phyloP scores from a whole-genome alignment of 352 stramenopile genomes.

The Globisporangium lucens region DNA sequence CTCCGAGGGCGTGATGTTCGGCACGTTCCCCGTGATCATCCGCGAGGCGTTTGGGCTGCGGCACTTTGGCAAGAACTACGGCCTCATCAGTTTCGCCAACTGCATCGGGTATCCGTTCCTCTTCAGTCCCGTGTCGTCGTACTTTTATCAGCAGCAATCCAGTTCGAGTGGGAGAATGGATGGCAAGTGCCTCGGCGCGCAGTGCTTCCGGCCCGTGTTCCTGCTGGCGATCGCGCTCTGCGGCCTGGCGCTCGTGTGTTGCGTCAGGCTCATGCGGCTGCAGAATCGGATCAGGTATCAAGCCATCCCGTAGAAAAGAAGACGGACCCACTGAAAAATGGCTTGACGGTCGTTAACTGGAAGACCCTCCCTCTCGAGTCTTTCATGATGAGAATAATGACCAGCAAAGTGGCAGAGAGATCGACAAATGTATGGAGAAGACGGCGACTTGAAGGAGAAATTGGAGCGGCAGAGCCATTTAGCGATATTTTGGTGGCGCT shows the following conservation, averaged over 20 bases:
- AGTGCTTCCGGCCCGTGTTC: slow-evolving; percentile 71
- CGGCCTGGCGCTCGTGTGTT: slow-evolving; percentile 48
- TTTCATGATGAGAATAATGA: neutral
- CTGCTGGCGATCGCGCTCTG: slow-evolving; percentile 53
- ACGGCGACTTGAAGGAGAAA: neutral
- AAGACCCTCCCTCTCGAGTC: neutral
- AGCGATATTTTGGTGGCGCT: neutral
- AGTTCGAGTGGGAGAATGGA: slow-evolving; percentile 16
- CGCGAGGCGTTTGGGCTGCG: slow-evolving; percentile 72
- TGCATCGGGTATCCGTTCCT: slow-evolving; percentile 79
- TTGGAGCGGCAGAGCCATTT: neutral
- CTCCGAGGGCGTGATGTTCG: slow-evolving; percentile 79
- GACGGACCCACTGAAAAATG: neutral
- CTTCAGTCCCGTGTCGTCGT: slow-evolving; percentile 71
- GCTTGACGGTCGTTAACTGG: neutral
- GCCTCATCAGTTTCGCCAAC: slow-evolving; percentile 76
- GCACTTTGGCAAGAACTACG: slow-evolving; percentile 87
- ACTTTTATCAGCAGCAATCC: slow-evolving; percentile 54
- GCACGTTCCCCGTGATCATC: slow-evolving; percentile 75
- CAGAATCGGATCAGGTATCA: slow-evolving; percentile 26
- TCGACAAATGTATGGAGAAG: neutral
- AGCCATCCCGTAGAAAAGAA: slow-evolving; percentile 7
- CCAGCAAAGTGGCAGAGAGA: neutral
- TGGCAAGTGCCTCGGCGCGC: slow-evolving; percentile 51
- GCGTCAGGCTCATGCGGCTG: slow-evolving; percentile 35